phyloP scores from a whole-genome alignment of 192 early-diverging fungal genomes.

The Borealophlyctis nickersoniae region DNA sequence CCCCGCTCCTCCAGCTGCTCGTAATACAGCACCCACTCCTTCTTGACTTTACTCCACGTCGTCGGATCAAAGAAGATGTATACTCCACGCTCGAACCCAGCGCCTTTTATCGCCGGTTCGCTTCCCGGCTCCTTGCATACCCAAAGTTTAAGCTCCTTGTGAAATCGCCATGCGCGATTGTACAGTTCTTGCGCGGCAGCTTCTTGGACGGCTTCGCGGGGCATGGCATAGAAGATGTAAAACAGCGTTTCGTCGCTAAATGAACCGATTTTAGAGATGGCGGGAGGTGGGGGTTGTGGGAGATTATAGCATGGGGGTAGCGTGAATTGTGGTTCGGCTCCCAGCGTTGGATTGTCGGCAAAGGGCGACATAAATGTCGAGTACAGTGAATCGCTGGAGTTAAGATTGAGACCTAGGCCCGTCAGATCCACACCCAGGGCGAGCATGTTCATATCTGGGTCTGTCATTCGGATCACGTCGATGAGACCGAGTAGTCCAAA shows the following conservation, averaged over 20 bases:
- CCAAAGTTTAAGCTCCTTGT: conserved; percentile 93
- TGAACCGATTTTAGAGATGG: conserved; percentile 66
- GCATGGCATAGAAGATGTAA: conserved; percentile 96
- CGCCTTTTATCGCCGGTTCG: conserved; percentile 20
- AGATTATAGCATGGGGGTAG: conserved; percentile 77
- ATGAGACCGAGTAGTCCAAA: conserved; percentile 87
- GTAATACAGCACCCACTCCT: conserved; percentile 83
- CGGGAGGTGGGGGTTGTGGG: conserved; percentile 44
- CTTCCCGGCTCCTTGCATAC: conserved; percentile 70
- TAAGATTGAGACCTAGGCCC: conserved; percentile 68
- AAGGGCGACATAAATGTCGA: conserved; percentile 89
- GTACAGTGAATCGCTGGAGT: conserved; percentile 56
- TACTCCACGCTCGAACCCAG: conserved; percentile 72
- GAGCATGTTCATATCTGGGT: conserved; percentile 74
- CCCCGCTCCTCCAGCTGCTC: conserved; percentile 86
- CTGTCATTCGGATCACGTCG: conserved; percentile 73
- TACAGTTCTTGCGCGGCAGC: conserved; percentile 92
- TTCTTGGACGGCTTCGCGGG: conserved; percentile 89
- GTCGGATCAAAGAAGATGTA: conserved; percentile 93
- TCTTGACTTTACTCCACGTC: conserved; percentile 84
- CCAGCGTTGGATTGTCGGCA: conserved; percentile 66
- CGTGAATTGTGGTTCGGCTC: conserved; percentile 80
- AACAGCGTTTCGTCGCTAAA: conserved; percentile 93
- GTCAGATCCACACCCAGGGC: conserved; percentile 90
- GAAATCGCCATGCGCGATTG: conserved; percentile 92